Base-by-base conservation (phyloP, 257 asterid species). In the Eustoma russellianum region DNA sequence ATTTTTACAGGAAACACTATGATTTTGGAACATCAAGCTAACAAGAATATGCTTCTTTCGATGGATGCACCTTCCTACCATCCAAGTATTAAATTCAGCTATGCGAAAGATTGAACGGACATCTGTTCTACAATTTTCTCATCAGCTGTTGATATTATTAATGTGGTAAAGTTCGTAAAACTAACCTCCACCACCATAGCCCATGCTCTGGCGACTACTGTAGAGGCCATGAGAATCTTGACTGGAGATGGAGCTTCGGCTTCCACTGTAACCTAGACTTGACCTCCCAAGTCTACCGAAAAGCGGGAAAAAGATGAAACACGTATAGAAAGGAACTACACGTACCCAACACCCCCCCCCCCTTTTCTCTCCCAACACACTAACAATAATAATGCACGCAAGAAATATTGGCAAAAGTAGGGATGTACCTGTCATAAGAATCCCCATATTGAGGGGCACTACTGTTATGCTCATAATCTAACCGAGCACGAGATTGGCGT, bases 401-500 rank as follows among this genome's bases (percentile, higher is more conserved):
- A 2, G 11, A 1, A 55, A 43, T 6, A 11, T 30, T 11, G 17
- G 9, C 11, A 7, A 12, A 13, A 24, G 30, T 24, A 24, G 30
- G 30, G 30, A 24, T 24, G 5, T 17, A 92, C 98, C 97, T 88
- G 41, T 85, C 97, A 59, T 88, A 88, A 59, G 87, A 73, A 72
- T 88, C 99, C 56, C 78, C 78, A 41, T 92, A 92, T 50, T 83
- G 94, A 46, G 99, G 68, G 70, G 81, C 75, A 64, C 94, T 72
- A 53, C 81, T 75, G 55, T 81, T 79, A 68, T 66, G 56, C 52
- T 88, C 97, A 69, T 88, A 92, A 64, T 88, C 97, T 63, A 85
- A 55, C 55, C 97, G 94, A 59, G 97, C 80, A 70, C 97, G 95
- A 56, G 94, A 79, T 62, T 77, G 85, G 62, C 97, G 94, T 57